These are phyloP conservation scores for Vitis amurensis DNA, from an alignment of 164 flowering plant species.

Conservation along the genomic window DNA sequence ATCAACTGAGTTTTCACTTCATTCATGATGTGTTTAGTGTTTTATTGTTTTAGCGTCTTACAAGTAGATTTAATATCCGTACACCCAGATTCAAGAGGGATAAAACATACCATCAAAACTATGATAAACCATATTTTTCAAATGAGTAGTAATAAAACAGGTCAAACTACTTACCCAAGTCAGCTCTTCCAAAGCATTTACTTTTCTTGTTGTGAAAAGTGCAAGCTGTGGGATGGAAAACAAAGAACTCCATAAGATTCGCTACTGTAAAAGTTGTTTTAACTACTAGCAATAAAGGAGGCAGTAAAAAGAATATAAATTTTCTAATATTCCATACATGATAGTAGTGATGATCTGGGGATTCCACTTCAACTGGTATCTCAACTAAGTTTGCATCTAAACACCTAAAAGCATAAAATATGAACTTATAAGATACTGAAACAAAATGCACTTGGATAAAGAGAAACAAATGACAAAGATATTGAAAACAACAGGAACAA, in stretches of 20 bases:
- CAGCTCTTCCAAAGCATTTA: conserved; percentile 83
- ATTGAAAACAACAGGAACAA: too few relatives aligned
- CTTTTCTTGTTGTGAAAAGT: conserved; percentile 81
- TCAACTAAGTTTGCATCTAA: conserved; percentile 74
- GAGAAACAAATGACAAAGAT: neutral
- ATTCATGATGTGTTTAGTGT: too few relatives aligned
- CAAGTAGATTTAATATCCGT: too few relatives aligned
- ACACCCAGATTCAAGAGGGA: too few relatives aligned
- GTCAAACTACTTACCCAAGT: conserved; percentile 65
- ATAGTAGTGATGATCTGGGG: conserved; percentile 79
- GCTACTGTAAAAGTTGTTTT: neutral
- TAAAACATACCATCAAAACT: too few relatives aligned
- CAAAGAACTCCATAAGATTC: neutral
- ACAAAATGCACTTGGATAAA: neutral
- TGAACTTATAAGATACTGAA: neutral
- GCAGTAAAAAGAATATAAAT: neutral
- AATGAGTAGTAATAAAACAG: neutral
- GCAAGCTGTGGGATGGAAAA: conserved; percentile 59
- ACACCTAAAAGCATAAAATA: conserved; percentile 47
- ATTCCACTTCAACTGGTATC: conserved; percentile 91
- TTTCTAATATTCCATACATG: conserved; percentile 48
- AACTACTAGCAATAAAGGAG: neutral
- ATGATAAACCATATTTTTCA: neutral
- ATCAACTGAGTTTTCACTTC: too few relatives aligned
- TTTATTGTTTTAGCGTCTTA: too few relatives aligned